A percentile compares a stretch with the other conserved stretches of the same genome.
Conservation (phyloP, 768 basidiomycete species). For the Cystofilobasidium bisporidii region DNA sequence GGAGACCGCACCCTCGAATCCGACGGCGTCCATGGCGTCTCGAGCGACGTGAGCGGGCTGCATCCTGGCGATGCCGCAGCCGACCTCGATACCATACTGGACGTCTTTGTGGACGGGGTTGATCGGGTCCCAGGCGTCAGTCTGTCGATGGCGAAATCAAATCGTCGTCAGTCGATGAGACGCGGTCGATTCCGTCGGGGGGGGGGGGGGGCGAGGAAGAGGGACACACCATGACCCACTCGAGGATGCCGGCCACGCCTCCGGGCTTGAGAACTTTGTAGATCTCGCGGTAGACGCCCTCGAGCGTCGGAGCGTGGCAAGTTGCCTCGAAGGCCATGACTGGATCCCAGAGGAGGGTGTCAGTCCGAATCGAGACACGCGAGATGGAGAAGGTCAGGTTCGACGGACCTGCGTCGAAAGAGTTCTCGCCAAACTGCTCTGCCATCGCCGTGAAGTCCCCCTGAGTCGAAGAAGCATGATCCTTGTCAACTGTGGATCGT, state of each 20-base stretch:
- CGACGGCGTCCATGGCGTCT: constrained; percentile 67
- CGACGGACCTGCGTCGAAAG: constrained; percentile 97
- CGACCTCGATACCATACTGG: constrained; percentile 79
- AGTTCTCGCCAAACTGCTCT: constrained; percentile 83
- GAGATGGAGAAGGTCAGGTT: too few relatives aligned
- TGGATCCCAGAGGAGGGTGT: too few relatives aligned
- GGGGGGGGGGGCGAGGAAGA: too few relatives aligned
- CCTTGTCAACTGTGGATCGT: too few relatives aligned
- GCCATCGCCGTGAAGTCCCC: constrained; percentile 94
- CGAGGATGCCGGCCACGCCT: constrained; percentile 90
- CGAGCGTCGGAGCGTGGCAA: constrained; percentile 86
- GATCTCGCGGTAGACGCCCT: constrained; percentile 89
- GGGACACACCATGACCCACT: constrained; percentile 70
- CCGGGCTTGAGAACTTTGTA: constrained; percentile 89
- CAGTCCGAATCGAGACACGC: too few relatives aligned
- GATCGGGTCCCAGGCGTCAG: constrained; percentile 74
- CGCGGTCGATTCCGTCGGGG: too few relatives aligned
- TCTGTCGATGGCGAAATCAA: constrained; percentile 39
- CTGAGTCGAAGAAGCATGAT: too few relatives aligned
- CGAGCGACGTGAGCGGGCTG: constrained; percentile 60
- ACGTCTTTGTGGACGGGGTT: constrained; percentile 78
- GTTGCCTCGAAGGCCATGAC: constrained; percentile 97
- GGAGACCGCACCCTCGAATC: constrained; percentile 41
- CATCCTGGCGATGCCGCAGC: constrained; percentile 96
- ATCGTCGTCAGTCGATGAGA: too few relatives aligned